Evolutionary conservation across 1,284 basidiomycete species (phyloP), one percentile per base, ranked within the genome.

Genomic region (Cryptococcus sp.): DNA sequence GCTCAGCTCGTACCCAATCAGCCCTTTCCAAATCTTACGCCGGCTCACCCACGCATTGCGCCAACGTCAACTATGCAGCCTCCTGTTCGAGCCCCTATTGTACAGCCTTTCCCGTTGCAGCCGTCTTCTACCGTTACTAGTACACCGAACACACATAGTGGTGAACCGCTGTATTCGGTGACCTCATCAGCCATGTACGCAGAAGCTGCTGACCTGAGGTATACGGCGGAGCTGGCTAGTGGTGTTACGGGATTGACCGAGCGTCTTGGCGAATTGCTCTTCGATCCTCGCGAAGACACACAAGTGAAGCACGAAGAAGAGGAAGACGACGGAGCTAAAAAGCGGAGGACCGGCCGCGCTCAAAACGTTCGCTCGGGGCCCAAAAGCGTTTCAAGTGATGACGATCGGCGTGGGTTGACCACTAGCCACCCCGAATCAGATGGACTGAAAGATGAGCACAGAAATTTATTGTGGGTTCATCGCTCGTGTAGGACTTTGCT

Each of bases 261-360:
- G 25, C 57, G 70, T 6, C 61, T 77, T 1, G 75, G 75, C 39
- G 75, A 77, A 54, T 75, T 77, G 52, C 52, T 77, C 17, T 72
- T 77, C 53, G 64, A 63, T 45, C 73, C 73, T 0, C 54, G 60
- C 16, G 55, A 50, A 11, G 57, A 49, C 22, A 40, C 29, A 25
- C 55, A 25, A 29, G 45, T 20, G 34, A 29, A 17, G 25, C 22
- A 45, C 25, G 47, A 50, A 34, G 39, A 48, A 7, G 59, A 67
- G 26, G 59, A 67, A 19, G 57, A 56, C 29, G 49, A 44, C 5
- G 26, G 52, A 20, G 39, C 39, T 1, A 64, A 69, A 38, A 61
- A 66, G 25, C 43, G 57, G 49, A 34, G 50, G 38, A 62, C 55
- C n/a, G 41, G 41, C 8, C 50, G 55, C 19, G 39, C 22, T 19